Evolutionary conservation across 805 yeast species (phyloP).

Genomic region (Ogataea naganishii): DNA sequence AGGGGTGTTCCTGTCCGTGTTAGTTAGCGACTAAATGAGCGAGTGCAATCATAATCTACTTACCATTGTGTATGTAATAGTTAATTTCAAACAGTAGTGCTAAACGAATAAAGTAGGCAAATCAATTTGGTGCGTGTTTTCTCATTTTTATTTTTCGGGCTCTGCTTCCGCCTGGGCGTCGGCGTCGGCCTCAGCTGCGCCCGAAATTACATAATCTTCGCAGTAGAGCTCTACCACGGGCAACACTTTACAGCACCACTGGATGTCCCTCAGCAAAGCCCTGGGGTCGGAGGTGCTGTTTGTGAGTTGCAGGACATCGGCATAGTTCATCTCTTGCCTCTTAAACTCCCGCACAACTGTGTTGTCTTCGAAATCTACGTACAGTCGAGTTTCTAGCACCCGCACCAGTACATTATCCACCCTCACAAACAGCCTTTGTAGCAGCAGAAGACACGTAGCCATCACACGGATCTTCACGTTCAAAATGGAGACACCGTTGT

Average conservation of each 20-base stretch:
- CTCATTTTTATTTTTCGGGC: no score
- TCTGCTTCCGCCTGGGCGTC: no score
- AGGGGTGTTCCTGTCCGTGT: slow-evolving; percentile 24
- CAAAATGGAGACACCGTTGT: slow-evolving; percentile 81
- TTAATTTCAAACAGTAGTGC: no score
- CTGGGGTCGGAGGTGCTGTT: slow-evolving; percentile 58
- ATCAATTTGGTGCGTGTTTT: no score
- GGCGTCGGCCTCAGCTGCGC: no score
- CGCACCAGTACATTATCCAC: slow-evolving; percentile 86
- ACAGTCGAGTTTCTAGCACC: slow-evolving; percentile 77
- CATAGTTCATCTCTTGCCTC: slow-evolving; percentile 52
- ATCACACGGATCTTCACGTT: slow-evolving; percentile 81
- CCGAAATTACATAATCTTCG: no score
- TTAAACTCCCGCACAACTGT: slow-evolving; percentile 69
- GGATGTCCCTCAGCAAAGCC: slow-evolving; percentile 65
- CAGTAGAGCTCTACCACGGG: no score
- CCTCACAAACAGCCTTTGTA: slow-evolving; percentile 73
- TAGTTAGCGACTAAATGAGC: no score
- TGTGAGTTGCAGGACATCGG: slow-evolving; percentile 28
- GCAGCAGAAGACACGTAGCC: slow-evolving; percentile 66
- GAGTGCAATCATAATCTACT: no score
- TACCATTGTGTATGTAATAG: no score
- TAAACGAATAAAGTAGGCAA: no score
- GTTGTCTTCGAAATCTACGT: slow-evolving; percentile 62
- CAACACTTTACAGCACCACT: slow-evolving; percentile 63